Conservation (phyloP, 202 grass and related monocot genomes). For the Panicum hallii region DNA sequence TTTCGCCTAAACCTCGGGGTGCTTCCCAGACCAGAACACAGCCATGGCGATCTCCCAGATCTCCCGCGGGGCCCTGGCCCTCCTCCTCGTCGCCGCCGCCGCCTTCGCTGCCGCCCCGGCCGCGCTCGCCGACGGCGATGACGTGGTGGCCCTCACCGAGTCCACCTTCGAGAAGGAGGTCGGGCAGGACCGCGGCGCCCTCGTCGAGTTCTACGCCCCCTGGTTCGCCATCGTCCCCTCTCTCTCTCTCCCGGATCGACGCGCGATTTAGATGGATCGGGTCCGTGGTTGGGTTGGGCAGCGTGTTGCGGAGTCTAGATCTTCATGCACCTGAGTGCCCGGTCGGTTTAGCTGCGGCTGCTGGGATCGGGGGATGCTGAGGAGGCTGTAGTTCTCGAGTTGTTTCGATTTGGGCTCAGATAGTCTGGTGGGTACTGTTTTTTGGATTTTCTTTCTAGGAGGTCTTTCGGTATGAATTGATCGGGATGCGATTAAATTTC, state of each 20-base stretch:
- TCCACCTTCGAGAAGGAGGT: constrained; percentile 71
- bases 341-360: neutral
- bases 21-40: neutral
- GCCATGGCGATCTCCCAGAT: constrained; percentile 51
- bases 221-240: constrained; percentile 41
- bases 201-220: constrained; percentile 80
- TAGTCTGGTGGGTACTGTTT: neutral
- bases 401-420: neutral
- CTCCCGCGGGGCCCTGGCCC: constrained; percentile 27
- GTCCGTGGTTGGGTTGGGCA: neutral
- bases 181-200: constrained; percentile 66
- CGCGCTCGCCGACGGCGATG: constrained; percentile 45
- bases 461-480: neutral
- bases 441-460: neutral
- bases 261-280: neutral
- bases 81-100: constrained; percentile 10
- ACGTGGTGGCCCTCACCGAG: constrained; percentile 62
- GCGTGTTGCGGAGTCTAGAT: neutral
- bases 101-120: neutral
- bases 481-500: neutral
- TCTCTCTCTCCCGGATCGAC: neutral
- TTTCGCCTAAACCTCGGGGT: constrained; percentile 25
- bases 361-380: neutral
- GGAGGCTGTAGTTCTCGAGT: neutral
- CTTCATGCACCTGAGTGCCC: neutral